Evolutionary conservation across 495 filamentous ascomycete genomes (phyloP).

Genomic region (Tuber umbilicatum): DNA sequence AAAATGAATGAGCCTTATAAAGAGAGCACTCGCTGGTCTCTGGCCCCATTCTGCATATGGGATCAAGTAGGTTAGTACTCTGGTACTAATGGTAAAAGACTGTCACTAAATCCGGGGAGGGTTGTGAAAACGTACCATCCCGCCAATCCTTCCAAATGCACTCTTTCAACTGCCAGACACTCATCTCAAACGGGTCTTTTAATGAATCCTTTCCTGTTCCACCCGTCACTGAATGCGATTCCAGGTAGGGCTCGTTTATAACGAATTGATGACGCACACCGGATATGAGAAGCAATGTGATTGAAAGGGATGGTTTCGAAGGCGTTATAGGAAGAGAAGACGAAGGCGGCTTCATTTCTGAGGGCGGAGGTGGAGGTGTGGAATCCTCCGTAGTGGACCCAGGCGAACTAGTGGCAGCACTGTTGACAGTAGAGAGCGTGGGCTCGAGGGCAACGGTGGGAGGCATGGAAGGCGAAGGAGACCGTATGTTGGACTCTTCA

Average conservation of each 20-base stretch:
- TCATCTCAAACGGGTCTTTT: constrained; percentile 40
- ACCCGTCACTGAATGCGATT: constrained; percentile 46
- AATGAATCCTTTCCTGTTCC: constrained; percentile 28
- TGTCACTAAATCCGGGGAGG: neutral
- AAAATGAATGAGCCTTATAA: constrained; percentile 41
- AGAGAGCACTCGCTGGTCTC: constrained; percentile 40
- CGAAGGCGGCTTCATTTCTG: constrained; percentile 22
- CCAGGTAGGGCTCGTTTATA: constrained; percentile 59
- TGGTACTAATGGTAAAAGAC: neutral
- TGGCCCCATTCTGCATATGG: constrained; percentile 36
- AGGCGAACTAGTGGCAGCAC: constrained; percentile 3
- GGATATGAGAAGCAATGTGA: constrained; percentile 40
- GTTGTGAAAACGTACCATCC: constrained; percentile 31
- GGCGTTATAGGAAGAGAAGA: constrained; percentile 18
- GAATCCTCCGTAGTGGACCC: constrained; percentile 8
- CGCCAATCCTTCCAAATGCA: constrained; percentile 43
- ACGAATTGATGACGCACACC: constrained; percentile 43
- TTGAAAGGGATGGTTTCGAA: constrained; percentile 25
- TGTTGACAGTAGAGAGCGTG: constrained; percentile 6
- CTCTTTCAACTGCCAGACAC: constrained; percentile 40
- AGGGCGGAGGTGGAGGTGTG: constrained; percentile 12
- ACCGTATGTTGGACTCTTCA: neutral
- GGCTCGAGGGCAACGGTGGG: constrained; percentile 40
- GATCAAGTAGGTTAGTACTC: neutral
- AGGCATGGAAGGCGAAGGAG: constrained; percentile 8